These are phyloP conservation scores for Ophiostoma australiae DNA, from an alignment of 2,329 filamentous ascomycete species.

Conservation along the genomic window DNA sequence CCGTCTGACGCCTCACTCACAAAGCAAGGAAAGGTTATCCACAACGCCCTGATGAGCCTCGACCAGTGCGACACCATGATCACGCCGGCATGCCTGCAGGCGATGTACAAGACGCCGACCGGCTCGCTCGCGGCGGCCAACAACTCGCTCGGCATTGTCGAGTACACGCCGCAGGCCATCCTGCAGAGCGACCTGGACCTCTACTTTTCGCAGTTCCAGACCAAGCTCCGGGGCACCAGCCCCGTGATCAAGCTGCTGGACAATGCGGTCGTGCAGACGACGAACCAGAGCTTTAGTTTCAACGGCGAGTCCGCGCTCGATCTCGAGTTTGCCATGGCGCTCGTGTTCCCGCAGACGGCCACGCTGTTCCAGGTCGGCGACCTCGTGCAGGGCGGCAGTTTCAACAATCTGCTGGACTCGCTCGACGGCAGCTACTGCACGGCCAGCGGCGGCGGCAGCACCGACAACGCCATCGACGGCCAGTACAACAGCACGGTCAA, in stretches of 20 bases:
- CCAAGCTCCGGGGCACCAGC: constrained; percentile 37
- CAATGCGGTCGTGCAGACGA: constrained; percentile 35
- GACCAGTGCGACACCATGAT: constrained; percentile 49
- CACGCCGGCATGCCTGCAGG: constrained; percentile 52
- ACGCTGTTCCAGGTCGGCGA: constrained; percentile 47
- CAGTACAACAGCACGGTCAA: constrained; percentile 34
- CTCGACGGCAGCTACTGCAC: constrained; percentile 44
- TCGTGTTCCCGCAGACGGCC: constrained; percentile 48
- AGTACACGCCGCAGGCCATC: constrained; percentile 52
- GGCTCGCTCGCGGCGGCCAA: constrained; percentile 35
- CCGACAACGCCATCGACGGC: constrained; percentile 36
- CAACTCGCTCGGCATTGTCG: constrained; percentile 52
- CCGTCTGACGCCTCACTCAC: constrained; percentile 31
- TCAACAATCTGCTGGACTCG: constrained; percentile 37
- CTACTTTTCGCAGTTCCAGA: constrained; percentile 45
- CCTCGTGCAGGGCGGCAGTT: constrained; percentile 32
- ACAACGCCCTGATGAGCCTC: constrained; percentile 34
- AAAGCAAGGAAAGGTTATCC: constrained; percentile 33
- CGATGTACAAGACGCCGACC: constrained; percentile 44
- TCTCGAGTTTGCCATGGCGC: constrained; percentile 39
- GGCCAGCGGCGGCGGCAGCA: constrained; percentile 39
- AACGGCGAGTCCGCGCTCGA: constrained; percentile 38
- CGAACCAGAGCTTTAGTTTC: constrained; percentile 38
- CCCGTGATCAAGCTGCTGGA: constrained; percentile 37
- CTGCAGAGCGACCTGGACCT: constrained; percentile 46